Percentiles rank a stretch among this genome's conserved stretches.
phyloP scores from a whole-genome alignment of 108 stramenopile genomes.

The Bacterosira constricta region DNA sequence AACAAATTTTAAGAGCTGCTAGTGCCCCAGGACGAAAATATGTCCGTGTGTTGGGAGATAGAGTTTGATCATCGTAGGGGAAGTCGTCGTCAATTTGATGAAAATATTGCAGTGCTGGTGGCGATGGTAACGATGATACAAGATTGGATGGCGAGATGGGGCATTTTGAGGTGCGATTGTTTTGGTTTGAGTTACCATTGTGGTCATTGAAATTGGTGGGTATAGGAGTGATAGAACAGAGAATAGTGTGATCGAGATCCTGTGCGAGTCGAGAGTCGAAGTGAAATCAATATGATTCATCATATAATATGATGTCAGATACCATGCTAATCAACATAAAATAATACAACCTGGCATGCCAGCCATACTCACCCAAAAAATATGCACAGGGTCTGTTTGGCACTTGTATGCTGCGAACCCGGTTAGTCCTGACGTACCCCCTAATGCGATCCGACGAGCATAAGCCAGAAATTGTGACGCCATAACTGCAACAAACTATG shows the following conservation, averaged over 20 bases:
- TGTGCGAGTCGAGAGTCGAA: neutral
- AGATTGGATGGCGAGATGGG: neutral
- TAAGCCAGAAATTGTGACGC: constrained; percentile 20
- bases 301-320: neutral
- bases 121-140: constrained; percentile 2
- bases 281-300: neutral
- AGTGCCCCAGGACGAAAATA: constrained; percentile 51
- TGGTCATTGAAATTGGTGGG: neutral
- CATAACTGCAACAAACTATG: too few species aligned
- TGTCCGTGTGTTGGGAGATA: constrained; percentile 45
- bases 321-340: neutral
- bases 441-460: constrained; percentile 20
- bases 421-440: constrained; percentile 18
- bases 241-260: constrained; percentile 52
- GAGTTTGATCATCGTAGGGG: constrained; percentile 24
- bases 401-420: constrained; percentile 29
- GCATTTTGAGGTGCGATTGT: neutral
- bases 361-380: constrained; percentile 32
- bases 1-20: constrained; percentile 21
- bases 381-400: constrained; percentile 38
- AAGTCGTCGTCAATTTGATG: constrained; percentile 60
- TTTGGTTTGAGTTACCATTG: neutral
- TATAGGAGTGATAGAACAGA: constrained; percentile 45
- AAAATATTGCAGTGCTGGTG: constrained; percentile 15
- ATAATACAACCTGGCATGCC: neutral